A percentile compares a stretch with the other conserved stretches of the same genome.
phyloP scores from a whole-genome alignment of 148 eudicot genomes.

The Spergularia bocconei region DNA sequence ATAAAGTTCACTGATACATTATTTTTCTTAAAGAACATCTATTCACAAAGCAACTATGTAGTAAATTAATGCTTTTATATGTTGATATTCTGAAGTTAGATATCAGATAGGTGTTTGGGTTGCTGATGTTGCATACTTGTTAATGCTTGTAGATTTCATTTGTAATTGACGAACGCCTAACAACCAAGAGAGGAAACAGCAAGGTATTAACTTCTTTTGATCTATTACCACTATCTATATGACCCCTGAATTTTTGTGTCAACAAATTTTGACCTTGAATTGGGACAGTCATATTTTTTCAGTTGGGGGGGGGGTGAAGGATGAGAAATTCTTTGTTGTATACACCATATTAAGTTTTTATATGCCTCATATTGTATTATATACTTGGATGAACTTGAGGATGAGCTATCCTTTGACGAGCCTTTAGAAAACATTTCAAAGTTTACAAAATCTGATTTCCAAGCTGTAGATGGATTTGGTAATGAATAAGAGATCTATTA shows the following conservation, averaged over 20 bases:
- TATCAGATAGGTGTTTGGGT: not conserved
- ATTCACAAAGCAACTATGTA: not conserved
- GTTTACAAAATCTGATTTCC: not conserved
- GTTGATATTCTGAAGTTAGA: not conserved
- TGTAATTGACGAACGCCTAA: conserved; percentile 82
- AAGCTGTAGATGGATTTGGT: not conserved
- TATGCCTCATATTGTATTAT: not conserved
- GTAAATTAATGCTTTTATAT: not conserved
- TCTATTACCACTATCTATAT: not conserved
- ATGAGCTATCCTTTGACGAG: not conserved
- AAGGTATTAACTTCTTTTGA: conserved; percentile 46
- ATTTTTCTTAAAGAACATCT: no score
- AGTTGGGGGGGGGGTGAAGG: not conserved
- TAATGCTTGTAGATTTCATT: conserved; percentile 57
- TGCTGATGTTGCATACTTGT: not conserved
- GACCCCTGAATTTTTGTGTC: not conserved
- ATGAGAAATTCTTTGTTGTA: not conserved
- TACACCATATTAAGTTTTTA: not conserved
- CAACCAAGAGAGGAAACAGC: conserved; percentile 59
- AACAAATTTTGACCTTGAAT: not conserved
- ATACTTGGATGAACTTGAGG: not conserved
- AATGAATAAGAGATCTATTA: not conserved
- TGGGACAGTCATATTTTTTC: not conserved
- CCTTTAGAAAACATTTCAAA: not conserved
- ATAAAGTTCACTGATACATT: no score